Evolutionary conservation across 2,329 filamentous ascomycete genomes (phyloP).

Genomic region (Dichotomopilus funicola): DNA sequence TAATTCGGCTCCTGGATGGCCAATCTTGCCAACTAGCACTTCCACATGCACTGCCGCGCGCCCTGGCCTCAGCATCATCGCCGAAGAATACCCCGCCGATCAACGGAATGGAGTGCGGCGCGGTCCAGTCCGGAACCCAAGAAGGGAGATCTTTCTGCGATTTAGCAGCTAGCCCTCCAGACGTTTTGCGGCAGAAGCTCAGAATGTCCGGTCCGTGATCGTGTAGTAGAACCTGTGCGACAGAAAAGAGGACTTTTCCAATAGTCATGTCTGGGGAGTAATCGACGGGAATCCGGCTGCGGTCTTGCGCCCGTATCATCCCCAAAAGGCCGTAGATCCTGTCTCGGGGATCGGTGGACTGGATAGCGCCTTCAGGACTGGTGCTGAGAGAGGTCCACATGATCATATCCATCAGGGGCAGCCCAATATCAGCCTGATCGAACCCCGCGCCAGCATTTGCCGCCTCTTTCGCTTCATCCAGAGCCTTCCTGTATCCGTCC

Average conservation of each 20-base stretch:
- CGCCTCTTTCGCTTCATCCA: background rate
- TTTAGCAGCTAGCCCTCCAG: no score
- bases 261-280: constrained; percentile 3
- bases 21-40: constrained; percentile 2
- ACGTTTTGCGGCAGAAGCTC: background rate
- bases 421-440: background rate
- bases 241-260: constrained; percentile 1
- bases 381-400: constrained; percentile 1
- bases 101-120: background rate
- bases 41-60: background rate
- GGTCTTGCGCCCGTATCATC: background rate
- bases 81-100: background rate
- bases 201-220: constrained; percentile 5
- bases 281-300: constrained; percentile 2
- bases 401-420: constrained; percentile 1
- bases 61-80: background rate
- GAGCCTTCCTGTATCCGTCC: background rate
- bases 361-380: background rate
- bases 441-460: background rate
- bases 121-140: constrained; percentile 7
- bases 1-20: background rate
- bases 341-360: background rate
- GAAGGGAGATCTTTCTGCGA: background rate
- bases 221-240: background rate
- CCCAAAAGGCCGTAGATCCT: constrained; percentile 6